Evolutionary conservation across 768 basidiomycete genomes (phyloP).

Genomic region (Xerocomellus intermedius): DNA sequence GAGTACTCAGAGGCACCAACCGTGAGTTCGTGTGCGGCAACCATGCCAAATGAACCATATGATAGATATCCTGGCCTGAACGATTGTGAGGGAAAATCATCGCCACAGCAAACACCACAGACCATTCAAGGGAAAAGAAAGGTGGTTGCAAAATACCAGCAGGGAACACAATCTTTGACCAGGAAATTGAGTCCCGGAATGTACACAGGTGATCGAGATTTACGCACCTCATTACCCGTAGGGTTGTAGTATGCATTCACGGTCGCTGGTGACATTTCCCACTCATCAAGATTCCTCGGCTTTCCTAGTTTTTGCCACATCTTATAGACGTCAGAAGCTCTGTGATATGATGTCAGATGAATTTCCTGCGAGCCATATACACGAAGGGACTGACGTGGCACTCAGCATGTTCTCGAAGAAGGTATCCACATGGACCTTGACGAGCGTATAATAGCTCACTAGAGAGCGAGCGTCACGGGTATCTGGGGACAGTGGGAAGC

Average conservation of each 20-base stretch:
- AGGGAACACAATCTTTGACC: conserved; percentile 86
- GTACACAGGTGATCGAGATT: background rate
- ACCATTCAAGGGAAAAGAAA: conserved; percentile 85
- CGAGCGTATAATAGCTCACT: conserved; percentile 66
- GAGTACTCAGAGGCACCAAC: conserved; percentile 39
- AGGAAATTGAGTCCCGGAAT: background rate
- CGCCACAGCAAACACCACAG: conserved; percentile 9
- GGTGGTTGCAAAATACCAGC: conserved; percentile 93
- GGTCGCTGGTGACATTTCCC: conserved; percentile 87
- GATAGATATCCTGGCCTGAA: conserved; percentile 82
- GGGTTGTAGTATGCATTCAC: conserved; percentile 91
- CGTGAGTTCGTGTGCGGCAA: conserved; percentile 90
- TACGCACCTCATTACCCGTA: conserved; percentile 76
- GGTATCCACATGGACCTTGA: conserved; percentile 60
- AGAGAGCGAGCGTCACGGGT: conserved; percentile 70
- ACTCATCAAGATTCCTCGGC: conserved; percentile 63
- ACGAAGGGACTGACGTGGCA: conserved; percentile 42
- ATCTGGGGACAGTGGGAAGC: conserved; percentile 87
- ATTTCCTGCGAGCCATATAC: background rate
- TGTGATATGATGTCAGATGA: conserved; percentile 26
- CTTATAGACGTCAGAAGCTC: conserved; percentile 59
- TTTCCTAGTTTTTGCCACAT: conserved; percentile 76
- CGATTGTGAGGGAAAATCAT: conserved; percentile 6
- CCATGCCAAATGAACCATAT: conserved; percentile 91
- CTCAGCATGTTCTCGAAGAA: conserved; percentile 86